These are phyloP conservation scores for Spironucleus salmonicida DNA, from an alignment of 208 protist genomes.

Conservation along the genomic window DNA sequence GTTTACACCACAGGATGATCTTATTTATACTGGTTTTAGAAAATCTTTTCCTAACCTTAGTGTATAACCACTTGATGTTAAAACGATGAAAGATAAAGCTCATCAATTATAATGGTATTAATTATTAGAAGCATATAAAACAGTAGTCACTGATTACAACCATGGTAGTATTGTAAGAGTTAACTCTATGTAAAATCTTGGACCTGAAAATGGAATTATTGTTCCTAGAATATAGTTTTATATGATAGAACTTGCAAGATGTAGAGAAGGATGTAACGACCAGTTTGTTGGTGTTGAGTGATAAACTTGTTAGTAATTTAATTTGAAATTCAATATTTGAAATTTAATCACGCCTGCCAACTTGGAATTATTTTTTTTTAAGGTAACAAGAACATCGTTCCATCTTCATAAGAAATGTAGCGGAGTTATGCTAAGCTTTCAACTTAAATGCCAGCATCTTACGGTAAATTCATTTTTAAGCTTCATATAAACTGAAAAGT, in stretches of 20 bases:
- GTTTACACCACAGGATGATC: slow-evolving; percentile 15
- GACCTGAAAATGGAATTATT: not conserved
- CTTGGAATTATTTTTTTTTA: no score
- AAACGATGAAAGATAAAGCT: not conserved
- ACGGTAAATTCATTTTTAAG: no score
- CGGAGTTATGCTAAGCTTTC: no score
- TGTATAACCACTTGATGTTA: not conserved
- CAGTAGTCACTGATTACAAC: slow-evolving; percentile 21
- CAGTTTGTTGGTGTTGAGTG: no score
- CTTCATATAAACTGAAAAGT: no score
- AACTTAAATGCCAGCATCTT: no score
- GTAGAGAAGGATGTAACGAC: slow-evolving; percentile 25
- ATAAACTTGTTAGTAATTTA: no score
- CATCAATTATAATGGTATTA: slow-evolving; percentile 18
- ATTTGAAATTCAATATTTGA: no score
- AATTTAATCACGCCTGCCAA: no score
- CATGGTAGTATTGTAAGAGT: slow-evolving; percentile 9
- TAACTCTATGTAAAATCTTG: not conserved
- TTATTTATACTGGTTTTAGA: slow-evolving; percentile 22
- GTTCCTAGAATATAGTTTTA: slow-evolving; percentile 33
- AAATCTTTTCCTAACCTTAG: slow-evolving; percentile 16
- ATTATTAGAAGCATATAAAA: slow-evolving; percentile 1
- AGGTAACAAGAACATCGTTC: no score
- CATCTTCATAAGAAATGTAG: no score
- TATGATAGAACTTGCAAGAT: slow-evolving; percentile 26